Evolutionary conservation across 495 filamentous ascomycete species (phyloP), one percentile per base, ranked within the genome.

Genomic region (Penicillium egyptiacum): DNA sequence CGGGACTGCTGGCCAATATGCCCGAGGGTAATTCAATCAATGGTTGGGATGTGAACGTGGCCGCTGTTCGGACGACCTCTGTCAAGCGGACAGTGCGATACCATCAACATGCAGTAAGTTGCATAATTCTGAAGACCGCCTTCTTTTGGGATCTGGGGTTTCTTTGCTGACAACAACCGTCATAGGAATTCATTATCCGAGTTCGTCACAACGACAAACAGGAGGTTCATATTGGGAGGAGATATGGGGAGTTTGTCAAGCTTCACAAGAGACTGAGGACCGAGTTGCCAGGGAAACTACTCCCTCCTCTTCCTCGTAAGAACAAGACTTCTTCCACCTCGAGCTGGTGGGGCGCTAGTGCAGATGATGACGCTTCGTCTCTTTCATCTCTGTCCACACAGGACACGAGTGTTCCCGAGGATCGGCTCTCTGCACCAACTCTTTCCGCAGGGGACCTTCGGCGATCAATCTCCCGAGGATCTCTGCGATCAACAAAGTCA

Each of bases 31-130:
- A 96, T 73, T 84, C 86, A 53, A 88, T 95, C 47, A 90, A 98
- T 73, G 92, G 90, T 8, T 98, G 94, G 94, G 92, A 97, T 71
- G 85, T 98, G 57, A 98, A 98, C 75, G 88, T 98, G 51, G 92
- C 92, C 17, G 90, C 87, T 25, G 94, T 98, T 45, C 83, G 92
- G 46, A 87, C 89, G 2, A 88, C 83, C 5, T 85, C 81, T 20
- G 77, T 91, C 35, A 94, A 93, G 80, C 85, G 92, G 66, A 96
- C 92, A 35, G 83, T 98, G 30, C 78, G 94, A 48, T 85, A 93
- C 63, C 95, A 96, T 70, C 87, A 89, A 64, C 95, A 98, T 78
- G 91, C 94, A 52, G 92, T 96, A 76, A 70, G 87, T 61, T 20
- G 14, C 11, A 25, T 28, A 12, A 7, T 17, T 41, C 23, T 2